phyloP scores from a whole-genome alignment of 169 alveolate species.

The Perkinsus marinus region DNA sequence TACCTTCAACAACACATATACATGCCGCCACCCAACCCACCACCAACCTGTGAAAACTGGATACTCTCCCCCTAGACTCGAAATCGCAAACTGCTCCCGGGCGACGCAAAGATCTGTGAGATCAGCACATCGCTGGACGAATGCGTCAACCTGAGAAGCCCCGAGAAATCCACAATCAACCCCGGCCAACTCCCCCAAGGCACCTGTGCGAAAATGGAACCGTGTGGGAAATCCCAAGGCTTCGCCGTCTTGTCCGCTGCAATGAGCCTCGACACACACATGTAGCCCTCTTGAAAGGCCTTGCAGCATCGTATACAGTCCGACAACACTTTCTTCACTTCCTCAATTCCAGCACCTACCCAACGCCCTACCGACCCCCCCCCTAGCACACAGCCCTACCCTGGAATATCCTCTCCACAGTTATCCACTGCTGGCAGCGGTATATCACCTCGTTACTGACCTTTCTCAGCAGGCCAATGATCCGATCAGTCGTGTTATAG shows the following conservation, averaged over 20 bases:
- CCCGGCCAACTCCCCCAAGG: too few relatives aligned
- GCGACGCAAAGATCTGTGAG: constrained; percentile 78
- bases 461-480: constrained; percentile 64
- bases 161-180: not conserved
- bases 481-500: constrained; percentile 66
- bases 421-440: constrained; percentile 69
- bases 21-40: constrained; percentile 4
- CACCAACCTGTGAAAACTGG: not conserved
- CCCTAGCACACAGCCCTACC: constrained; percentile 28
- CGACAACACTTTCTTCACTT: constrained; percentile 38
- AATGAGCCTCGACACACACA: constrained; percentile 46
- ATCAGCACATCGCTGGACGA: constrained; percentile 80
- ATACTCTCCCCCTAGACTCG: constrained; percentile 5
- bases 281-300: constrained; percentile 69
- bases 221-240: constrained; percentile 66
- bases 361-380: not conserved
- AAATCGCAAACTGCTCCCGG: constrained; percentile 72
- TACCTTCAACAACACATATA: constrained; percentile 65
- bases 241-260: constrained; percentile 38
- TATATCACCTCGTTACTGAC: constrained; percentile 72
- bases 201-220: constrained; percentile 77
- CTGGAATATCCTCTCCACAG: constrained; percentile 59
- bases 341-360: not conserved
- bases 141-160: constrained; percentile 66
- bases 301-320: constrained; percentile 71